A percentile compares a stretch with the other conserved stretches of the same genome.
phyloP scores from a whole-genome alignment of 768 basidiomycete species.

The Lepiota brunneoincarnata region DNA sequence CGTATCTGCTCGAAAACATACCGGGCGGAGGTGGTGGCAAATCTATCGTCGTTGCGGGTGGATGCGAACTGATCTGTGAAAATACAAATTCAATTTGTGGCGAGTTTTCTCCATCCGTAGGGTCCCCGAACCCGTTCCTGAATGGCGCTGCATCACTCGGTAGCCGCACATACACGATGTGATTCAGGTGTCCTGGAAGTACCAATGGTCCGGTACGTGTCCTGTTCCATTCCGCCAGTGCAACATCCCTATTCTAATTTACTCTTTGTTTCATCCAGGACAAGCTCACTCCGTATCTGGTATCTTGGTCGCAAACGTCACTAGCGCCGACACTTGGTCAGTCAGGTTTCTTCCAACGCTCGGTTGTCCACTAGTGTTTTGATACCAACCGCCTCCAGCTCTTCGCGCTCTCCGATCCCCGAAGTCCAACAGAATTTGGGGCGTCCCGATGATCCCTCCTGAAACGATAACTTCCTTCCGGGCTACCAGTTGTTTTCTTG shows the following conservation, averaged over 20 bases:
- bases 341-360: conserved; percentile 21
- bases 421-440: conserved; percentile 22
- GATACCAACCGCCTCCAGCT: conserved; percentile 15
- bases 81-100: conserved; percentile 15
- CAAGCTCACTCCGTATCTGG: conserved; percentile 3
- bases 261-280: no score
- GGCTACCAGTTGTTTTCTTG: conserved; percentile 16
- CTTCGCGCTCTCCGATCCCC: conserved; percentile 21
- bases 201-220: conserved; percentile 13
- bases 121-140: conserved; percentile 8
- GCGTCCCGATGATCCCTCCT: conserved; percentile 28
- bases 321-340: conserved; percentile 14
- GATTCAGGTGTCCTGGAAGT: conserved; percentile 2
- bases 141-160: conserved; percentile 7
- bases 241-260: background rate
- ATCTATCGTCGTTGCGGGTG: background rate
- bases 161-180: conserved; percentile 13
- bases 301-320: conserved; percentile 2
- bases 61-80: conserved; percentile 6
- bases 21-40: background rate
- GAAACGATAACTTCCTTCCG: conserved; percentile 29
- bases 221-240: conserved; percentile 12
- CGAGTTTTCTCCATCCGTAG: conserved; percentile 12
- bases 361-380: conserved; percentile 15
- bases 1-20: background rate